Evolutionary conservation across 2,329 filamentous ascomycete genomes (phyloP).

Genomic region (Cryoendolithus antarcticus): DNA sequence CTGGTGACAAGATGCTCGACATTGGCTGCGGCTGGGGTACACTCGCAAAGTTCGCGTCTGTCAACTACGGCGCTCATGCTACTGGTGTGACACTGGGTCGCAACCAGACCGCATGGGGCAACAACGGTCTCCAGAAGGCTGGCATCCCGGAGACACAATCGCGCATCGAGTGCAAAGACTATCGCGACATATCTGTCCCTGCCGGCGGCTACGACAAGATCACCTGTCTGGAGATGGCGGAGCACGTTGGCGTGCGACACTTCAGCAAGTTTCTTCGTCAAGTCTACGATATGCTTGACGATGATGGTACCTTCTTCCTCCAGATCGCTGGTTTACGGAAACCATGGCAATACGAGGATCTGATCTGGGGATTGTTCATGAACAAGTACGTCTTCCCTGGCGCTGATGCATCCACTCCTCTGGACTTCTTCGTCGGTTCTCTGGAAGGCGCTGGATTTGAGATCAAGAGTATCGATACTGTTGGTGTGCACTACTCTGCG

Average conservation of each 20-base stretch:
- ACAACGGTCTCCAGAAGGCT: slow-evolving; percentile 70
- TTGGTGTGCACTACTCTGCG: slow-evolving; percentile 93
- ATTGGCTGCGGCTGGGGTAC: slow-evolving; percentile 98
- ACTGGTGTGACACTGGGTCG: slow-evolving; percentile 88
- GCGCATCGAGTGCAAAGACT: slow-evolving; percentile 89
- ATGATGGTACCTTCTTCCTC: slow-evolving; percentile 90
- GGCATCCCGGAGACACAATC: slow-evolving; percentile 80
- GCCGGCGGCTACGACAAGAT: slow-evolving; percentile 81
- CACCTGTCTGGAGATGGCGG: slow-evolving; percentile 95
- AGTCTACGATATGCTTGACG: slow-evolving; percentile 89
- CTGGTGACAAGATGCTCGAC: slow-evolving; percentile 74
- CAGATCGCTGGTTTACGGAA: slow-evolving; percentile 92
- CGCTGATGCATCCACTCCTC: slow-evolving; percentile 85
- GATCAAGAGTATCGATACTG: slow-evolving; percentile 81
- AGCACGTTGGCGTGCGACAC: slow-evolving; percentile 93
- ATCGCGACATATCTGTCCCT: slow-evolving; percentile 80
- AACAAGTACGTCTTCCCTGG: slow-evolving; percentile 93
- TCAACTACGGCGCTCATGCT: slow-evolving; percentile 75
- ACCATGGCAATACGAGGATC: slow-evolving; percentile 94
- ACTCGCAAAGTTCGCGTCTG: slow-evolving; percentile 80
- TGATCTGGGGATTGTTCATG: slow-evolving; percentile 98
- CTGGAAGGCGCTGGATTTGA: slow-evolving; percentile 83
- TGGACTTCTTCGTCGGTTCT: slow-evolving; percentile 74
- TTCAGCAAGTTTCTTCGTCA: slow-evolving; percentile 70
- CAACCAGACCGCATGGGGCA: slow-evolving; percentile 96